Evolutionary conservation across 169 alveolate genomes (phyloP).

Genomic region (Haemoproteus tartakovskyi): DNA sequence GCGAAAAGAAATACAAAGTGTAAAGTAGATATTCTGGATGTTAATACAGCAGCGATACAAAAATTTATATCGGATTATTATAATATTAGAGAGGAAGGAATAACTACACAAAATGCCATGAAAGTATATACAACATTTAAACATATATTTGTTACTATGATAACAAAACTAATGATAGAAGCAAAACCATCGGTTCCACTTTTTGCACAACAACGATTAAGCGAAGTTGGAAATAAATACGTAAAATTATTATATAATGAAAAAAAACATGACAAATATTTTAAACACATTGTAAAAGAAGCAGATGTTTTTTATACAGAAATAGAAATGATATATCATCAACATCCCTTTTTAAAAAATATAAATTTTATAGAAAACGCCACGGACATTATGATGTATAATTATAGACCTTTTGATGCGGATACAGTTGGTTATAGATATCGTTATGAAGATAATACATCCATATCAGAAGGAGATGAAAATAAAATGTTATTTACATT

Average conservation of each 20-base stretch:
- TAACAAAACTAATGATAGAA: constrained; percentile 48
- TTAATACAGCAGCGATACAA: constrained; percentile 19
- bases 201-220: constrained; percentile 40
- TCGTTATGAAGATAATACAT: constrained; percentile 2
- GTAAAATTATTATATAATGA: constrained; percentile 38
- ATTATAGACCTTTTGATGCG: constrained; percentile 35
- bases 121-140: constrained; percentile 17
- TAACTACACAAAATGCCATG: constrained; percentile 40
- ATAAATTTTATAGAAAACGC: constrained; percentile 18
- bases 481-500: constrained; percentile 30
- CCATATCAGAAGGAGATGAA: constrained; percentile 45
- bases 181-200: constrained; percentile 24
- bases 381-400: constrained; percentile 15
- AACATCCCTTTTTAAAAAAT: constrained; percentile 43
- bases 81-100: constrained; percentile 16
- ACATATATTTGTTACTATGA: constrained; percentile 26
- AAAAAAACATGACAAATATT: constrained; percentile 17
- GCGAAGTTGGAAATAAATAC: constrained; percentile 25
- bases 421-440: constrained; percentile 42
- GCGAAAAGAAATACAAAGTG: constrained; percentile 38
- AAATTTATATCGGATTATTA: constrained; percentile 47
- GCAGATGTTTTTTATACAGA: constrained; percentile 25
- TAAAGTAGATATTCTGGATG: constrained; percentile 11
- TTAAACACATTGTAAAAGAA: constrained; percentile 19
- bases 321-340: constrained; percentile 38